Base-by-base conservation (phyloP, 176 grass and related monocot genomes). In the Triticum turgidum region DNA sequence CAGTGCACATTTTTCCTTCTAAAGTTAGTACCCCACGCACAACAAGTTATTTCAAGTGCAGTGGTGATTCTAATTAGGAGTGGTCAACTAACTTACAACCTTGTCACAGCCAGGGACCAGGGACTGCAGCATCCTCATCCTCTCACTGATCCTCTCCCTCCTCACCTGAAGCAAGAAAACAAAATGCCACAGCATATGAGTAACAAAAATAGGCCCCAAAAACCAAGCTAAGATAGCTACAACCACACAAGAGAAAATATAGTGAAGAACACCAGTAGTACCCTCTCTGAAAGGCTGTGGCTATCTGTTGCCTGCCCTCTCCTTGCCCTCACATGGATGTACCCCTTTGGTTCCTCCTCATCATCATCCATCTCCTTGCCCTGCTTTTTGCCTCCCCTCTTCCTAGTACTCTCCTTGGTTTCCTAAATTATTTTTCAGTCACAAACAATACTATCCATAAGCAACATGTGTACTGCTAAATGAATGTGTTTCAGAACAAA, bases 261-360 rank as follows among this genome's bases (percentile, higher is more conserved):
- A 7, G 59, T 38, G 14, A 76, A 87, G 67, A 71, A 63, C 2
- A 77, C 1, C 74, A 51, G 38, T 92, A 51, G 37, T 92, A 98
- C 93, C 84, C 96, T 92, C 87, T 95, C 96, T 56, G 96, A 90
- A 89, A 98, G 90, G 86, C 96, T 98, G 84, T 98, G 96, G 80
- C 91, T 98, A 59, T 98, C 93, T 76, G 93, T 98, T 22, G 96
- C 93, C 82, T 98, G 93, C 9, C 96, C 96, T 92, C 96, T 98
- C 88, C 91, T 94, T 82, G 96, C 96, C 80, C 96, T 96, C 35
- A 98, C 96, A 91, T 98, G 96, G 73, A 98, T 96, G 86, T 89
- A 98, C n/a, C 93, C 96, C 82, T 84, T 83, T n/a, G 89, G 87
- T 37, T 84, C 76, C 52, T 84, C 76, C 27, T 90, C 88, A 51